phyloP scores from a whole-genome alignment of 1,284 basidiomycete genomes.

The Leccinum angustisporum region DNA sequence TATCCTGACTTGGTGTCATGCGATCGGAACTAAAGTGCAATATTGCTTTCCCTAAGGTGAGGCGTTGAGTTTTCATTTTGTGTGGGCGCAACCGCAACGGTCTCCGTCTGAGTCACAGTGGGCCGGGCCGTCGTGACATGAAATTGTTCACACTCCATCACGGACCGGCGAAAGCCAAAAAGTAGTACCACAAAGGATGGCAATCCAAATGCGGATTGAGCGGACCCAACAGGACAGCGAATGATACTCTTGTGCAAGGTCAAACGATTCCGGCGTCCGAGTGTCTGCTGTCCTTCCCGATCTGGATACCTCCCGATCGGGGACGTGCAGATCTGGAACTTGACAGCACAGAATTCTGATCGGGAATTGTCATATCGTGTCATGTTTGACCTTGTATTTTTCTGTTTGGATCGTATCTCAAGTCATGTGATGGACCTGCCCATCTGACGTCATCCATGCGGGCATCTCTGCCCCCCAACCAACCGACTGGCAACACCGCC shows the following conservation, averaged over 20 bases:
- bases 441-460: conserved; percentile 23
- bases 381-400: conserved; percentile 24
- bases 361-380: conserved; percentile 25
- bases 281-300: conserved; percentile 9
- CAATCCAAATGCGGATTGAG: not conserved
- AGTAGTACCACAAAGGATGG: not conserved
- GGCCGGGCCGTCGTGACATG: conserved; percentile 11
- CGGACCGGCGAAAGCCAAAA: conserved; percentile 10
- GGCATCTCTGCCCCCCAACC: not conserved
- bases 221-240: not conserved
- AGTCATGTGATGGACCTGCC: conserved; percentile 22
- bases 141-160: conserved; percentile 22
- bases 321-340: conserved; percentile 22
- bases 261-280: not conserved
- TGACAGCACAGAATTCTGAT: conserved; percentile 37
- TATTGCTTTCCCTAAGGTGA: conserved; percentile 14
- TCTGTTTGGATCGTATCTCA: conserved; percentile 11
- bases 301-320: conserved; percentile 24
- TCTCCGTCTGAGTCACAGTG: conserved; percentile 11
- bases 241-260: not conserved
- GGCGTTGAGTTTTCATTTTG: conserved; percentile 30
- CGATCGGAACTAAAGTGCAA: conserved; percentile 10
- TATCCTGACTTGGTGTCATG: conserved; percentile 30
- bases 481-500: not conserved
- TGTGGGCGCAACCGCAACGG: conserved; percentile 22